A percentile compares a stretch with the other conserved stretches of the same genome.
Conservation (phyloP, 2,329 filamentous ascomycete genomes). For the Trichoderma sp. region DNA sequence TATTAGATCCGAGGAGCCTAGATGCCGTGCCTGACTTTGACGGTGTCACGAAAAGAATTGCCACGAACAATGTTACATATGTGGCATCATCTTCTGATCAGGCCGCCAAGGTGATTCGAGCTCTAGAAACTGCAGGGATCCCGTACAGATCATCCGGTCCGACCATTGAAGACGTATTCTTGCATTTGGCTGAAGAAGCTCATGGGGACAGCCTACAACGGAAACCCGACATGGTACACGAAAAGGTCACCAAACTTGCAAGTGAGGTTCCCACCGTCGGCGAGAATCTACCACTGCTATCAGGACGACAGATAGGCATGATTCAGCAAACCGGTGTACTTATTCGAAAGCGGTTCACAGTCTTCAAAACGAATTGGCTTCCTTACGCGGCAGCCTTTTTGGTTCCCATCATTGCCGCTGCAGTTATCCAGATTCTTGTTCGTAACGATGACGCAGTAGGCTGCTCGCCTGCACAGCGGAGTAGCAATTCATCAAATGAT, state of each 20-base stretch:
- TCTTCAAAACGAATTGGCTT: conserved; percentile 60
- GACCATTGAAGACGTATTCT: conserved; percentile 73
- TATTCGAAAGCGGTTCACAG: conserved; percentile 66
- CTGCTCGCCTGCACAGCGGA: conserved; percentile 46
- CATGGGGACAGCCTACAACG: conserved; percentile 28
- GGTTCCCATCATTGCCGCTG: conserved; percentile 75
- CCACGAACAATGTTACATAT: conserved; percentile 72
- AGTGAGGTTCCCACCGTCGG: background rate
- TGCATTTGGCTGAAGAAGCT: conserved; percentile 62
- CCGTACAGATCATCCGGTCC: conserved; percentile 70
- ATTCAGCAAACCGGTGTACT: conserved; percentile 63
- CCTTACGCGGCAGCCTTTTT: conserved; percentile 74
- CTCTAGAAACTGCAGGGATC: conserved; percentile 66
- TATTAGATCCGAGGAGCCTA: conserved; percentile 34
- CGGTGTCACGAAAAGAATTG: conserved; percentile 56
- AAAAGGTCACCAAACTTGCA: conserved; percentile 13
- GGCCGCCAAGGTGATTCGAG: conserved; percentile 69
- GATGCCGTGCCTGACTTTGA: conserved; percentile 56
- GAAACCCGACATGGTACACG: background rate
- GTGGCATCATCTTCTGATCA: conserved; percentile 67
- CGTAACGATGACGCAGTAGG: conserved; percentile 53
- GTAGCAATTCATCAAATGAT: conserved; percentile 26
- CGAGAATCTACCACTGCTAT: conserved; percentile 43
- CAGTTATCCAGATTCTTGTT: conserved; percentile 73
- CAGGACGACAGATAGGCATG: conserved; percentile 63